phyloP scores from a whole-genome alignment of 345 rosid genomes.

The Pugionium dolabratum region DNA sequence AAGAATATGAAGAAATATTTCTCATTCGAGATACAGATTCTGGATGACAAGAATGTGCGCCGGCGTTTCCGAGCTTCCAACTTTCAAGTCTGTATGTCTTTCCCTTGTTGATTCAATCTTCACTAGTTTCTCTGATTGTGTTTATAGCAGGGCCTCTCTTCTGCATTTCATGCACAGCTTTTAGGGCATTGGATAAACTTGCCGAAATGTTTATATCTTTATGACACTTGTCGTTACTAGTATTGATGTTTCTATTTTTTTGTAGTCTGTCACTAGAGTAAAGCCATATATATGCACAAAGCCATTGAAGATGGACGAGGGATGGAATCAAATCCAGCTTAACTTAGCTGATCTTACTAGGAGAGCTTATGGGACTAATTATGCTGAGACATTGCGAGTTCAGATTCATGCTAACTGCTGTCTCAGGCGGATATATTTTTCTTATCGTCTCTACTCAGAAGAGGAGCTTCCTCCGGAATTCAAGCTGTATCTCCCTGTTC shows the following conservation, averaged over 20 bases:
- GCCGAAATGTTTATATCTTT: background rate
- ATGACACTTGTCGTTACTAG: background rate
- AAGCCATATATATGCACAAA: slow-evolving; percentile 94
- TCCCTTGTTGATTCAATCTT: no score
- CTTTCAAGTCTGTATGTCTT: slow-evolving; percentile 78
- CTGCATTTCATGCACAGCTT: no score
- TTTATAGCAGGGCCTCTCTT: background rate
- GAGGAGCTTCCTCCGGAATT: slow-evolving; percentile 99
- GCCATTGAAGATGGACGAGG: slow-evolving; percentile 95
- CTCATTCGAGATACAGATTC: slow-evolving; percentile 92
- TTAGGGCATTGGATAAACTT: background rate
- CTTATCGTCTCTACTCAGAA: slow-evolving; percentile 89
- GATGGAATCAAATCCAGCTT: slow-evolving; percentile 95
- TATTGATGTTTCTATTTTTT: slow-evolving; percentile 11
- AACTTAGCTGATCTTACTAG: slow-evolving; percentile 88
- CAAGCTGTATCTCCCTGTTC: slow-evolving; percentile 89
- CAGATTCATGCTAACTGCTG: slow-evolving; percentile 98
- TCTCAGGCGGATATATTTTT: slow-evolving; percentile 83
- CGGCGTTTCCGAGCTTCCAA: slow-evolving; percentile 98
- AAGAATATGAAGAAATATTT: slow-evolving; percentile 91
- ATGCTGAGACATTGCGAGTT: slow-evolving; percentile 89
- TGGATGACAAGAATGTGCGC: slow-evolving; percentile 96
- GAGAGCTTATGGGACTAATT: slow-evolving; percentile 96
- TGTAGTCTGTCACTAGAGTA: slow-evolving; percentile 82
- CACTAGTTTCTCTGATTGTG: no score